Conservation (phyloP, 169 alveolate species). For the Babesia sp. region DNA sequence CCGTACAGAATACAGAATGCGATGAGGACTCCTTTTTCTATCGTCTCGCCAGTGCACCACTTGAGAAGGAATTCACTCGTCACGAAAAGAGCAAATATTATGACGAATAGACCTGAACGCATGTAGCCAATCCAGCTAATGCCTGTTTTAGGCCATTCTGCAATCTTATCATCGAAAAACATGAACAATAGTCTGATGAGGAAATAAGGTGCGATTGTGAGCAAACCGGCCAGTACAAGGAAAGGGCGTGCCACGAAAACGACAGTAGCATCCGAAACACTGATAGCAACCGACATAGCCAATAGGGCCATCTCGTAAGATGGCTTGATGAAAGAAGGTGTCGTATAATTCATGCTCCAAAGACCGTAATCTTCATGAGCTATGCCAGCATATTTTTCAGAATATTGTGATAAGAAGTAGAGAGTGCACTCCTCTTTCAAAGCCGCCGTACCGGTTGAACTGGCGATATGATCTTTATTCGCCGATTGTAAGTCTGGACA, state of each 20-base stretch:
- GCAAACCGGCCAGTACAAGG: not conserved
- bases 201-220: not conserved
- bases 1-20: conserved; percentile 14
- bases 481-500: not conserved
- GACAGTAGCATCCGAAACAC: not conserved
- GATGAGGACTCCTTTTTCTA: not conserved
- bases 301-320: not conserved
- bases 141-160: not conserved
- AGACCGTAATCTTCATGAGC: conserved; percentile 11
- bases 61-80: not conserved
- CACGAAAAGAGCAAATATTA: not conserved
- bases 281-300: not conserved
- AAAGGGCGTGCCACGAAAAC: not conserved
- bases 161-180: not conserved
- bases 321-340: not conserved
- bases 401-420: not conserved
- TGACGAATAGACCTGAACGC: not conserved
- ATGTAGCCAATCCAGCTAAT: not conserved
- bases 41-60: not conserved
- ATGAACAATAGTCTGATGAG: conserved; percentile 5
- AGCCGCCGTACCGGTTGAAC: not conserved
- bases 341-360: not conserved
- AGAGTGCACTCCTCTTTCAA: not conserved
- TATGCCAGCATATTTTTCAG: not conserved
- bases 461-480: not conserved